phyloP scores from a whole-genome alignment of 495 filamentous ascomycete species.

The Podospora didyma region DNA sequence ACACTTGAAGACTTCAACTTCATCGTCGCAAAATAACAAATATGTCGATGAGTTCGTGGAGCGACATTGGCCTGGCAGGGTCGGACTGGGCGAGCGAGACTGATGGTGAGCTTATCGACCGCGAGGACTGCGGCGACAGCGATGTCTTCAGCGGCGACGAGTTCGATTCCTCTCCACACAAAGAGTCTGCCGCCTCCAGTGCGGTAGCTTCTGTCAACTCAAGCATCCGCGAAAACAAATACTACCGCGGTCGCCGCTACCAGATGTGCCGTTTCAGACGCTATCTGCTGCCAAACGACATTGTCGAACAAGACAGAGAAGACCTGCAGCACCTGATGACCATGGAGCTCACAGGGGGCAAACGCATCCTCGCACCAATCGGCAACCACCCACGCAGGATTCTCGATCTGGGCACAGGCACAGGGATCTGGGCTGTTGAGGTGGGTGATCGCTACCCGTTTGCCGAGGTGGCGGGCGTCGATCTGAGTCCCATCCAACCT shows the following conservation, averaged over 20 bases:
- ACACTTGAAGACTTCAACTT: no score
- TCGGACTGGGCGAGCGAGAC: no score
- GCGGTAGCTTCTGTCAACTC: constrained; percentile 26
- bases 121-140: no score
- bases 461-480: constrained; percentile 29
- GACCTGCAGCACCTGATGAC: constrained; percentile 56
- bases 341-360: constrained; percentile 42
- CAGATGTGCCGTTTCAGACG: constrained; percentile 14
- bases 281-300: constrained; percentile 26
- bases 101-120: no score
- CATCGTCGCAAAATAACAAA: no score
- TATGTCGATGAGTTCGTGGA: no score
- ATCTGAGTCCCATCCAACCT: constrained; percentile 37
- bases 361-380: constrained; percentile 51
- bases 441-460: constrained; percentile 35
- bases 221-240: constrained; percentile 40
- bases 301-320: constrained; percentile 22
- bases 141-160: no score
- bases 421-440: constrained; percentile 60
- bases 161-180: no score
- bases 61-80: no score
- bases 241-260: constrained; percentile 53
- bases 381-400: constrained; percentile 42
- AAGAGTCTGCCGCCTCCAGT: not conserved
- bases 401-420: constrained; percentile 61